Evolutionary conservation across 2,329 filamentous ascomycete species (phyloP), one percentile per base, ranked within the genome.

Genomic region (Madurella fahalii): DNA sequence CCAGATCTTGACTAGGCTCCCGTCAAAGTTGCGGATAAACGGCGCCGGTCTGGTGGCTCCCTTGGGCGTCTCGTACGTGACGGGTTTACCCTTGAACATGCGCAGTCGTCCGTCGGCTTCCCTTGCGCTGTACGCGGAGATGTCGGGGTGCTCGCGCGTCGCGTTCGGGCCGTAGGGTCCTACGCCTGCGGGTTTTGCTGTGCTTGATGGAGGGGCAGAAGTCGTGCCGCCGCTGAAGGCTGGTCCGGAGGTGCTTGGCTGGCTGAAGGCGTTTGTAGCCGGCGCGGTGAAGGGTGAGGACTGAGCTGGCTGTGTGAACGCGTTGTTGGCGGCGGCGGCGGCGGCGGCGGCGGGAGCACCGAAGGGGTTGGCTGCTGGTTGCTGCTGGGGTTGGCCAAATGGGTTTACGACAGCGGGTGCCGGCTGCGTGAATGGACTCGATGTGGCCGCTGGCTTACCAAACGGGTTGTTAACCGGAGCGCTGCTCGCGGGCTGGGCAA

Each of bases 1-100:
- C 79, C 86, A 89, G 47, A 93, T 85, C 60, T 81, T 83, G 48
- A 80, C 76, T 73, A 80, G 82, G 0, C 71, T 77, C 34, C 82
- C 80, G 61, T 84, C 79, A 39, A 72, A 71, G 18, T 70, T 79
- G 58, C 60, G 76, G 61, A 75, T 74, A 50, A 74, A 82, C 53
- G 58, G 67, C 58, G 61, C 71, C 58, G 64, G 68, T 61, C 61
- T 72, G 49, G 68, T 67, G 3, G 72, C 74, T 42, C 77, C 75
- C 61, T 77, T 75, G n/a, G 73, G 69, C 1, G 72, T 74, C 20
- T 73, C 67, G 56, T 70, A 71, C 0, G 39, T 25, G 2, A 71
- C 67, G 0, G 58, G 56, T 44, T 63, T 63, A 39, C 68, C 68
- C 53, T 71, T 70, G 60, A 69, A 72, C 39, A 61, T 58, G 16